Percentiles rank a stretch among this genome's conserved stretches.
Evolutionary conservation across 2,329 filamentous ascomycete genomes (phyloP).

Genomic region (Hypoxylon sp.): DNA sequence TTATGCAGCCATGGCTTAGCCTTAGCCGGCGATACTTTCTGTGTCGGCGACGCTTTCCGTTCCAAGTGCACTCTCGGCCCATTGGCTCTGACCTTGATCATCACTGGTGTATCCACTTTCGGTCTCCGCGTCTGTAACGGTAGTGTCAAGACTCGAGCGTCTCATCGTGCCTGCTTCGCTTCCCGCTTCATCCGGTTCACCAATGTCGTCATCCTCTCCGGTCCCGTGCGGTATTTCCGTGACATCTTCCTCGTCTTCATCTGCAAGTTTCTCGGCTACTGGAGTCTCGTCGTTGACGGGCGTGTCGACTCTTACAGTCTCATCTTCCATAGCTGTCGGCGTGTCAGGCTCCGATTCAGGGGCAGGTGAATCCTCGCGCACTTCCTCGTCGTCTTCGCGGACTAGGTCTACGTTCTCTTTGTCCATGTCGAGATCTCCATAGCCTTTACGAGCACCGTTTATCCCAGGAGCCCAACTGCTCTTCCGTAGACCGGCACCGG

Average conservation of each 20-base stretch:
- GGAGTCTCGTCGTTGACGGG: conserved; percentile 47
- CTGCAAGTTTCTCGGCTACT: conserved; percentile 19
- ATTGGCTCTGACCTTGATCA: conserved; percentile 62
- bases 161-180: conserved; percentile 69
- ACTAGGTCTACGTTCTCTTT: conserved; percentile 74
- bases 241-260: conserved; percentile 50
- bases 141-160: conserved; percentile 64
- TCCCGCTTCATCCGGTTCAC: conserved; percentile 56
- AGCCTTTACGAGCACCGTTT: conserved; percentile 59
- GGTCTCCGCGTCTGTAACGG: conserved; percentile 57
- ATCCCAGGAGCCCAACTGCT: conserved; percentile 75
- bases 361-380: conserved; percentile 50
- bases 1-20: conserved; percentile 57
- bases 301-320: conserved; percentile 48
- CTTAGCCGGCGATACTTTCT: conserved; percentile 53
- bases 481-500: conserved; percentile 70
- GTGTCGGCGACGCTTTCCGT: conserved; percentile 50
- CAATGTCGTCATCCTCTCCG: conserved; percentile 39
- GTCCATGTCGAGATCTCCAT: conserved; percentile 70
- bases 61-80: conserved; percentile 47
- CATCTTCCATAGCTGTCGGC: conserved; percentile 38
- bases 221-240: conserved; percentile 27
- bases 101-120: conserved; percentile 54
- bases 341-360: conserved; percentile 32
- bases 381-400: conserved; percentile 75